Percentiles rank a stretch among this genome's conserved stretches.
Conservation (phyloP, 257 asterid species). For the Avicennia marina region DNA sequence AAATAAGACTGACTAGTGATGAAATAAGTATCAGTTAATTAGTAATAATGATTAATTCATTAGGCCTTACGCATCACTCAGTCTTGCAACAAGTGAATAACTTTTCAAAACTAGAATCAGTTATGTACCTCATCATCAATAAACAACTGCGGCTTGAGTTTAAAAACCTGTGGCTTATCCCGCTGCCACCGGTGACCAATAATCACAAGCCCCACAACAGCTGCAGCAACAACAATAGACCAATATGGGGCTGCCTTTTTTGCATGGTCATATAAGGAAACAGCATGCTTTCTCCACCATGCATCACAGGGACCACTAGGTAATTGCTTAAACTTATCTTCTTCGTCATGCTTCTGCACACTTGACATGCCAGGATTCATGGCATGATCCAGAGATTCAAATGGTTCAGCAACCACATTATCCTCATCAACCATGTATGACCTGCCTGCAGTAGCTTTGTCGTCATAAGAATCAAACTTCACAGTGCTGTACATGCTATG, state of each 20-base stretch:
- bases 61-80: not conserved
- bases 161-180: conserved; percentile 60
- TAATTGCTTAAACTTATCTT: conserved; percentile 30
- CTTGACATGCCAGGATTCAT: conserved; percentile 22
- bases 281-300: conserved; percentile 77
- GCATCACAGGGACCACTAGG: conserved; percentile 55
- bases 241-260: conserved; percentile 65
- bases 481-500: conserved; percentile 30
- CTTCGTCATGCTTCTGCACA: conserved; percentile 28
- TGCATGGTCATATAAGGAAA: conserved; percentile 48
- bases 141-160: conserved; percentile 43
- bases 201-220: conserved; percentile 73
- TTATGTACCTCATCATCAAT: conserved; percentile 46
- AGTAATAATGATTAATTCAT: not conserved
- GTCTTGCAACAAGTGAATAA: not conserved
- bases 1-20: not conserved
- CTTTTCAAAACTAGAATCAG: not conserved
- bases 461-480: conserved; percentile 30
- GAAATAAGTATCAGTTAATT: not conserved
- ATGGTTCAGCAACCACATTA: conserved; percentile 17
- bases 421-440: conserved; percentile 28
- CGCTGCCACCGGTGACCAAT: conserved; percentile 77
- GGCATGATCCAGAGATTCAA: conserved; percentile 31
- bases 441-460: conserved; percentile 25
- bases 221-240: conserved; percentile 75